These are phyloP conservation scores for Artomyces pyxidatus DNA, from an alignment of 768 basidiomycete species.

Conservation along the genomic window DNA sequence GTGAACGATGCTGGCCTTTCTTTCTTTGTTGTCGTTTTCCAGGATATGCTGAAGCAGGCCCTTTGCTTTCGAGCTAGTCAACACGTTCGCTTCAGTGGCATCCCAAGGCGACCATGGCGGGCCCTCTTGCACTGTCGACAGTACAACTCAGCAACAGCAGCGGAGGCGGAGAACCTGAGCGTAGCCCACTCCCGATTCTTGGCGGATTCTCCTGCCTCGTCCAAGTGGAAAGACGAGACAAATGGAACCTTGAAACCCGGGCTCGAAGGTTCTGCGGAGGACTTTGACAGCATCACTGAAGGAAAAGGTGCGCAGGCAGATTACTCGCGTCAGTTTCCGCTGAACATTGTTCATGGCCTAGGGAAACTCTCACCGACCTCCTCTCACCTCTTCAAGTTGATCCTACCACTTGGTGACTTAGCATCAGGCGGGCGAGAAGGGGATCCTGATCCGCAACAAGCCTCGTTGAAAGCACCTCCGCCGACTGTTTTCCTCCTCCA, in stretches of 20 bases:
- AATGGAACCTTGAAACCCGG: slow-evolving; percentile 1
- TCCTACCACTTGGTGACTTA: slow-evolving; percentile 38
- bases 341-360: slow-evolving; percentile 14
- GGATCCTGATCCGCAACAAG: slow-evolving; percentile 4
- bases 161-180: slow-evolving; percentile 27
- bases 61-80: no score
- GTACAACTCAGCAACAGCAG: no score
- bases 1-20: no score
- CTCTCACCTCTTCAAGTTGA: slow-evolving; percentile 59
- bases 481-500: slow-evolving; percentile 56
- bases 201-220: slow-evolving; percentile 29
- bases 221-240: slow-evolving; percentile 25
- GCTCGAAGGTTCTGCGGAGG: slow-evolving; percentile 13
- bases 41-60: no score
- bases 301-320: slow-evolving; percentile 34
- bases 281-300: slow-evolving; percentile 17
- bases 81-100: no score
- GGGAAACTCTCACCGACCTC: slow-evolving; percentile 57
- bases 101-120: no score
- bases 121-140: no score
- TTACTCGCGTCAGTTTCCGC: no score
- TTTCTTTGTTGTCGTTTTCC: no score
- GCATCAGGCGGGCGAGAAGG: no score
- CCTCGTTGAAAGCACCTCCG: slow-evolving; percentile 12
- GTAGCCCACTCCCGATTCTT: slow-evolving; percentile 36